Evolutionary conservation across 495 filamentous ascomycete species (phyloP), one percentile per base, ranked within the genome.

Genomic region (Cetradonia linearis): DNA sequence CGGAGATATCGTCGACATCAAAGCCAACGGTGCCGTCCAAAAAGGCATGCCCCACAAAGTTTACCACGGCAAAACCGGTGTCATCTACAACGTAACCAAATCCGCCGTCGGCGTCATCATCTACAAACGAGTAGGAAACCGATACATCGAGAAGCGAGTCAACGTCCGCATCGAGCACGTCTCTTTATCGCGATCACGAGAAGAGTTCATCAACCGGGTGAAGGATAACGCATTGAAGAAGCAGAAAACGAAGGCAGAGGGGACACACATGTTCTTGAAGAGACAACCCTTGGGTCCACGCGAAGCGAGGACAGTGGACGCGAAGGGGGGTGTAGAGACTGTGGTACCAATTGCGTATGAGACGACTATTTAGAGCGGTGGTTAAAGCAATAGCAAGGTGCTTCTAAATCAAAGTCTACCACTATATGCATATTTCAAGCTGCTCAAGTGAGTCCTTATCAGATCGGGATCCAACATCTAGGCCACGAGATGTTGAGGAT

Each of bases 41-140:
- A 95, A 96, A 84, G 91, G 89, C 81, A 92, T 95, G 89, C 91
- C 92, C 69, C 88, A 92, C 86, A 96, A 96, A 82, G 87, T 95
- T 78, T 96, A 94, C 86, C 91, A 96, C 81, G 91, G 91, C 70
- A 96, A 95, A 86, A 96, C 91, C 64, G 91, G 91, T 72, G 88
- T 96, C 68, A 80, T 96, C 80, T 95, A 95, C 84, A 96, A 95
- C 80, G 90, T 95, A 67, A 96, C 92, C 73, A 94, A 95, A 82
- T 87, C 82, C 72, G 86, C 81, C 66, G 88, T 97, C 71, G 93
- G 93, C 73, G 88, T 98, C 75, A 94, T 96, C 79, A 86, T 98
- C 75, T 91, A 96, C 87, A 95, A 95, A 84, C 86, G 88, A 72
- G 93, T 98, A 73, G 86, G 87, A 78, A 91, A 96, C 83, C 88